Evolutionary conservation across 441 rosid genomes (phyloP).

Genomic region (Gossypium gossypioides): DNA sequence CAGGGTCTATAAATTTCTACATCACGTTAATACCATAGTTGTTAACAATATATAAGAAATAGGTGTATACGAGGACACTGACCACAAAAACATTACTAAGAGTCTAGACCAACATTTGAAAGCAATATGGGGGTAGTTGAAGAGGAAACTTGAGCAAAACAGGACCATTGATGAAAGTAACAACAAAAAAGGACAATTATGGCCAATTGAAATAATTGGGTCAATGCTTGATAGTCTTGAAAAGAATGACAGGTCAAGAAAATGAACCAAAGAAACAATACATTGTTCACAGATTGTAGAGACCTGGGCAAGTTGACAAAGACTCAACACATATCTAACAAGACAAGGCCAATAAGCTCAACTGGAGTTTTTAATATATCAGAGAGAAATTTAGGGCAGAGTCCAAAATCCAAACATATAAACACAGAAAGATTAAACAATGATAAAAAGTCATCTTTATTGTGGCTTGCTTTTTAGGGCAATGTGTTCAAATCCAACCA

Average conservation of each 20-base stretch:
- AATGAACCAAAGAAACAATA: neutral
- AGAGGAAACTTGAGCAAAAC: neutral
- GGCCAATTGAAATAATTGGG: neutral
- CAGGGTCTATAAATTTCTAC: neutral
- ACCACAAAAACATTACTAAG: constrained; percentile 1
- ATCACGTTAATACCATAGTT: neutral
- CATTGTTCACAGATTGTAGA: neutral
- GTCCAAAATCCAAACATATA: neutral
- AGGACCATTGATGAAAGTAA: neutral
- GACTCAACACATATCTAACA: constrained; percentile 5
- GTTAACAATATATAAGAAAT: neutral
- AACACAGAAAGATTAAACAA: neutral
- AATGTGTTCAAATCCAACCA: neutral
- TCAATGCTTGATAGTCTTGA: neutral
- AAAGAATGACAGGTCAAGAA: neutral
- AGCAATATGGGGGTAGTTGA: neutral
- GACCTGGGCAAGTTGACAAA: neutral
- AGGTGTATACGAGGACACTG: neutral
- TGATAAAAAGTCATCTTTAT: neutral
- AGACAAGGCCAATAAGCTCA: neutral
- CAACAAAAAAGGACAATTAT: neutral
- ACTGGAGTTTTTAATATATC: neutral
- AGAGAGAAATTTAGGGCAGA: neutral
- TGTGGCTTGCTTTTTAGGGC: neutral
- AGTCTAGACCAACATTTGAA: neutral